Conservation (phyloP, 345 rosid genomes). For the Camelina neglecta region DNA sequence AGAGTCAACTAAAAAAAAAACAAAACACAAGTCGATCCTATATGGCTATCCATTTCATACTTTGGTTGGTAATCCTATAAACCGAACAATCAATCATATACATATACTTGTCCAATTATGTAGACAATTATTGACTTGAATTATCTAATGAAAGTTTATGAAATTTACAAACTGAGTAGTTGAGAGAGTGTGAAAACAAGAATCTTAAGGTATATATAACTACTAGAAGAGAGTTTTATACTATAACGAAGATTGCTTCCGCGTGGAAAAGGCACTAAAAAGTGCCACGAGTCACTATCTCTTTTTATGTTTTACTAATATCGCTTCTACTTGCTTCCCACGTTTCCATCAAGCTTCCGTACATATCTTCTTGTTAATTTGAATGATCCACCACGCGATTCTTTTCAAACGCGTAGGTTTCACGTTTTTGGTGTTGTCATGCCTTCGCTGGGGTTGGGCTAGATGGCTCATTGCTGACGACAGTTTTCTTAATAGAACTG, state of each 20-base stretch:
- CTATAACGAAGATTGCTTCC: conserved; percentile 2
- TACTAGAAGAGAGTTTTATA: too few species aligned
- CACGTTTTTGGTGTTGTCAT: conserved; percentile 24
- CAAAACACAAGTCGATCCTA: conserved; percentile 35
- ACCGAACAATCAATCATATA: conserved; percentile 16
- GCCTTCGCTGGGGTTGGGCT: conserved; percentile 19
- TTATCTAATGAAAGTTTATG: neutral
- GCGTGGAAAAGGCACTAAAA: conserved; percentile 32
- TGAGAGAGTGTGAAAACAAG: conserved; percentile 36
- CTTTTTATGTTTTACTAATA: neutral
- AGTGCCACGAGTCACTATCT: conserved; percentile 33
- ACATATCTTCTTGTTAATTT: conserved; percentile 26
- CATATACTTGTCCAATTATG: conserved; percentile 12
- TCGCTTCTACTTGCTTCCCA: conserved; percentile 43
- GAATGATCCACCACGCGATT: conserved; percentile 9
- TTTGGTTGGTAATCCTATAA: conserved; percentile 26
- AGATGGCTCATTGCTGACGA: conserved; percentile 38
- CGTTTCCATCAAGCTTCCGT: conserved; percentile 38
- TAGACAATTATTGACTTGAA: conserved; percentile 24
- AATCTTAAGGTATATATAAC: conserved; percentile 5
- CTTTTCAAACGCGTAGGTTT: conserved; percentile 1
- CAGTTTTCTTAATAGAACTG: neutral
- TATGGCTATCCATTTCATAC: conserved; percentile 30
- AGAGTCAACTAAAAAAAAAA: conserved; percentile 28
- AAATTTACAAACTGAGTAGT: neutral